Percentiles rank a stretch among this genome's conserved stretches.
These are phyloP conservation scores for Rhodofomes roseus DNA, from an alignment of 1,284 basidiomycete genomes.

Conservation along the genomic window DNA sequence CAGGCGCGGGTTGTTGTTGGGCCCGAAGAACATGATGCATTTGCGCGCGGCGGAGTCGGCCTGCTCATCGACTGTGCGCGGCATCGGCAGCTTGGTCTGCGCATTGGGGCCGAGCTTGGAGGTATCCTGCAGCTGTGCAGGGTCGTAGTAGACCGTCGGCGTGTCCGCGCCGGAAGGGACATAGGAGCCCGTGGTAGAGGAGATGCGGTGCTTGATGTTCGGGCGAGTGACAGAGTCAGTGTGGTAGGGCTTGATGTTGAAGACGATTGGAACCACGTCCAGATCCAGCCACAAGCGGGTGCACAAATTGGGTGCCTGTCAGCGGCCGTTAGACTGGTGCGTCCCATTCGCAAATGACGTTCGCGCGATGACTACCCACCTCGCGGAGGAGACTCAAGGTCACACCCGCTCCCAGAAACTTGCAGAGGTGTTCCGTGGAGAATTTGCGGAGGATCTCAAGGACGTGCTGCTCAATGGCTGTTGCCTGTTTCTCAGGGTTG, in stretches of 20 bases:
- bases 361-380: constrained; percentile 24
- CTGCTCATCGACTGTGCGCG: constrained; percentile 76
- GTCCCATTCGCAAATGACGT: background rate
- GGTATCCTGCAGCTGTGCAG: constrained; percentile 39
- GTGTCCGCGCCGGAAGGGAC: constrained; percentile 72
- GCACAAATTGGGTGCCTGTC: constrained; percentile 67
- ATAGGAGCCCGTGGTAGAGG: constrained; percentile 70
- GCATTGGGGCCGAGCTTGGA: constrained; percentile 42
- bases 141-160: constrained; percentile 61
- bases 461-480: constrained; percentile 59
- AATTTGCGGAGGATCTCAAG: constrained; percentile 63
- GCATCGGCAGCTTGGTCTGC: constrained; percentile 60
- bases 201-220: constrained; percentile 75
- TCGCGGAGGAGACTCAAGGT: constrained; percentile 46
- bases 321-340: background rate
- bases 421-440: constrained; percentile 70
- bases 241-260: constrained; percentile 79
- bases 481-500: constrained; percentile 47
- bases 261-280: constrained; percentile 76
- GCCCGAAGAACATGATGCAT: constrained; percentile 76
- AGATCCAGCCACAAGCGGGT: constrained; percentile 74
- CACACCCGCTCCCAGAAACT: constrained; percentile 70
- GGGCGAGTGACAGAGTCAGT: constrained; percentile 71
- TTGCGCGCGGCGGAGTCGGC: constrained; percentile 82
- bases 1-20: constrained; percentile 75